Base-by-base conservation (phyloP, 768 basidiomycete genomes). In the Boletus subparvulus region DNA sequence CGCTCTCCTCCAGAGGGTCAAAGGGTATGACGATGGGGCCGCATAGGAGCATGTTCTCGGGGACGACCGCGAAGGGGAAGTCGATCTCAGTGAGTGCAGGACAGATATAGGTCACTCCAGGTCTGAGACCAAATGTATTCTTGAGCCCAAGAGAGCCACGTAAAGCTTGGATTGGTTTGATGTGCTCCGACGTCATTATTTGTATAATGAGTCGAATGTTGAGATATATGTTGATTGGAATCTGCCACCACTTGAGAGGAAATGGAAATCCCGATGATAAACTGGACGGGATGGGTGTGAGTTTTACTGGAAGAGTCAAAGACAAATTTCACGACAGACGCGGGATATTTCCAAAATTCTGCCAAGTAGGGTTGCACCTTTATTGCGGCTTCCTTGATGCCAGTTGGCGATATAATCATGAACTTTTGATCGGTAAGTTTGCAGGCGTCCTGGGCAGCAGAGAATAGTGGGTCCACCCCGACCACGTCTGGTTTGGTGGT, bases 221-320 rank as follows among this genome's bases (percentile, higher is more conserved):
- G 33, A 55, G 50, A 42, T 58, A 58, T 11, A 46, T 35, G 35
- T 62, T 58, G 35, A 63, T 28, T 13, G 50, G 56, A 17, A 58
- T 42, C 33, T 62, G 54, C 55, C 47, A 62, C 61, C 61, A 59
- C 30, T 62, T 47, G n/a, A 59, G 46, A 6, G 62, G 62, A 14
- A 40, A 62, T 17, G 44, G 30, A 37, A 52, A 47, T 19, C 56
- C 61, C 4, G 61, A 62, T 24, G 52, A 36, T 3, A 54, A 3
- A 13, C 61, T 58, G 10, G 13, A 7, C 4, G 7, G n/a, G 40
- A 21, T 32, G 26, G 12, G 7, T 6, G 30, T 55, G 3, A 50
- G 35, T 12, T 4, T 12, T 11, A 6, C 11, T 13, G 28, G 42
- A 26, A 36, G 11, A 33, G 21, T 1, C 4, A 35, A 33, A 39